Evolutionary conservation across 176 grass and related monocot species (phyloP).

Genomic region (Zizania latifolia): DNA sequence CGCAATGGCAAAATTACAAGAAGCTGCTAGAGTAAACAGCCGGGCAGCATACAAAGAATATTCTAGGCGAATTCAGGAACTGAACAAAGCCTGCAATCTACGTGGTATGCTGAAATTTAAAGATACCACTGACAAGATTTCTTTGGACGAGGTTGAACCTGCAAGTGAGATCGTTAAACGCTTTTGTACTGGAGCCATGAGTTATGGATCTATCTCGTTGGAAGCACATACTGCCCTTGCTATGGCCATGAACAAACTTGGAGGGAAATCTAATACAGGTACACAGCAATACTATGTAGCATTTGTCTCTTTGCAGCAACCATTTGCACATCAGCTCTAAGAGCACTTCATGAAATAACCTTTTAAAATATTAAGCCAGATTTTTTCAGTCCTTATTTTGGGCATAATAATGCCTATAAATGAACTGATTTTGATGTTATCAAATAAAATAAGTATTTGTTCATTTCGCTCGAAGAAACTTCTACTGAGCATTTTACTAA

Average conservation of each 20-base stretch:
- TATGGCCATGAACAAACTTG: conserved; percentile 96
- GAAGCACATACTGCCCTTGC: conserved; percentile 97
- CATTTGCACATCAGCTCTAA: background rate
- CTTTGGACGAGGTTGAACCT: conserved; percentile 89
- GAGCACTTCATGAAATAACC: background rate
- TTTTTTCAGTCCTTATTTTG: background rate
- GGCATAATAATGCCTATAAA: background rate
- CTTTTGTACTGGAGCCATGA: conserved; percentile 94
- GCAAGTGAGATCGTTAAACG: conserved; percentile 89
- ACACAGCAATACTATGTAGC: conserved; percentile 15
- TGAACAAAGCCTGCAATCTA: conserved; percentile 91
- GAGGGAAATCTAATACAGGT: conserved; percentile 99
- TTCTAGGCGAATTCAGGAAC: conserved; percentile 85
- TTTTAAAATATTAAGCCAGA: background rate
- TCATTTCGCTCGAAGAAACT: conserved; percentile 10
- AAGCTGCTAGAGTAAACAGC: conserved; percentile 88
- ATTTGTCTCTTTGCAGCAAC: background rate
- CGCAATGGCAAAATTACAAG: conserved; percentile 94
- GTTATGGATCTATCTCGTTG: conserved; percentile 98
- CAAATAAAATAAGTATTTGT: background rate
- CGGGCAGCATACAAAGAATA: conserved; percentile 91
- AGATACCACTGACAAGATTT: conserved; percentile 55
- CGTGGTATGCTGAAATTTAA: conserved; percentile 98
- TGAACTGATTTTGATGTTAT: background rate
- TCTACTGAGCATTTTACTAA: background rate